Evolutionary conservation across 2,329 filamentous ascomycete species (phyloP), one percentile per base, ranked within the genome.

Genomic region (Botrytis porri): DNA sequence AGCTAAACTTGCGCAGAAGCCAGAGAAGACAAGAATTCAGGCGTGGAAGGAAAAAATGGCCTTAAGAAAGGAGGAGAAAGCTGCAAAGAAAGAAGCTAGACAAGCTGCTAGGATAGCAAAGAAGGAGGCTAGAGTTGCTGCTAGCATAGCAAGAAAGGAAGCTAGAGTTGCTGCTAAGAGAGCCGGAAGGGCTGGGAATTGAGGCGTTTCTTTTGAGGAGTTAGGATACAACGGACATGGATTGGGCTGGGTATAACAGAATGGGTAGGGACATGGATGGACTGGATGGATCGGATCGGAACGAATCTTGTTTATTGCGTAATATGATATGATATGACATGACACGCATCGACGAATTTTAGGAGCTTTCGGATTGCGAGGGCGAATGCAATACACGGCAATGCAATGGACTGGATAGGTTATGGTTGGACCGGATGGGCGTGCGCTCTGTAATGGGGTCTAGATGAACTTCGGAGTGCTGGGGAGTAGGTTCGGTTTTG

Each of bases 161-260:
- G 63, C 63, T 12, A 66, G 29, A 22, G 64, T 18, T 29, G 67
- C 67, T 43, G 51, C 41, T 70, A 45, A 61, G 51, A 41, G 67
- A 43, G 43, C 32, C 9, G 37, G 67, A 7, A 41, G 39, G 51
- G 18, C 51, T 35, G 37, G 37, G 18, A 61, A 61, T 70, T 70
- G 51, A 59, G 59, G 70, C 61, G 48, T 72, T 72, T 67, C 35
- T 41, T 51, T 71, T 71, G 60, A 29, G 69, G 69, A 64, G 43
- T 64, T 64, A 65, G 32, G 69, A 57, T 29, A 60, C 63, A 62
- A 54, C n/a, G 69, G 59, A 37, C 41, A 54, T 71, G n/a, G 35
- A 39, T 51, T 71, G 45, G 69, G 69, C 14, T 57, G 51, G 45
- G 41, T 60, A 70, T 70, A 63, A 41, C 64, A 54, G 45, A 54